Percentiles rank a stretch among this genome's conserved stretches.
Conservation (phyloP, 768 basidiomycete genomes). For the Tylopilus balloui region DNA sequence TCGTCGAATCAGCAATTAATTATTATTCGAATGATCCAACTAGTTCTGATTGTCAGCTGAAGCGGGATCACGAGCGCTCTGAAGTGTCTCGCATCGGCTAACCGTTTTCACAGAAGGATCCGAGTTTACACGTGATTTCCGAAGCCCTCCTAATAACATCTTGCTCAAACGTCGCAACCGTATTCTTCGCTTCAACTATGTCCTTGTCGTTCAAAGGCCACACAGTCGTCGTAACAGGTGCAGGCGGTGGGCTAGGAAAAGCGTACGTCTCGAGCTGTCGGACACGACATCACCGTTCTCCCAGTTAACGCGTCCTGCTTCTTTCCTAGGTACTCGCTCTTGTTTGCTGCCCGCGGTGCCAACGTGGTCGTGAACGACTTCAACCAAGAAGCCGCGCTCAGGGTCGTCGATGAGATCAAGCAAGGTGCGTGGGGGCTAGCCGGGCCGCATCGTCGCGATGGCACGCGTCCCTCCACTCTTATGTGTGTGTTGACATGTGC, state of each 20-base stretch:
- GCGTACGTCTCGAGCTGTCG: constrained; percentile 50
- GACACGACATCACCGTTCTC: not conserved
- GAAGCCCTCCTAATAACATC: not conserved
- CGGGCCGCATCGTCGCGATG: too few relatives aligned
- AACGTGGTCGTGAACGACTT: constrained; percentile 96
- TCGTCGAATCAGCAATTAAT: constrained; percentile 19
- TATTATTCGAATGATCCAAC: constrained; percentile 12
- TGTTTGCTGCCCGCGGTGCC: constrained; percentile 91
- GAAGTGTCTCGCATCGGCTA: too few relatives aligned
- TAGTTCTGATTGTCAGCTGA: too few relatives aligned
- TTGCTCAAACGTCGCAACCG: not conserved
- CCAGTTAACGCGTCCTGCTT: not conserved
- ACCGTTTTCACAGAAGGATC: too few relatives aligned
- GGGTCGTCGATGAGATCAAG: constrained; percentile 85
- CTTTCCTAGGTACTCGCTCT: constrained; percentile 68
- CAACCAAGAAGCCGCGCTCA: constrained; percentile 80
- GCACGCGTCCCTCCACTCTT: too few relatives aligned
- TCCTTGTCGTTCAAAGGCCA: constrained; percentile 78
- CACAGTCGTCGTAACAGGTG: constrained; percentile 93
- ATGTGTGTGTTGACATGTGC: too few relatives aligned
- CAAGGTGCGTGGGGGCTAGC: constrained; percentile 70
- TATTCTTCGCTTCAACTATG: constrained; percentile 21
- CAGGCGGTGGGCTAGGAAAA: constrained; percentile 91
- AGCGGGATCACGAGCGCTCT: too few relatives aligned
- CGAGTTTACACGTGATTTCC: constrained; percentile 12